Percentiles rank a stretch among this genome's conserved stretches.
These are phyloP conservation scores for Linnemannia elongata DNA, from an alignment of 192 early-diverging fungal species.

Conservation along the genomic window DNA sequence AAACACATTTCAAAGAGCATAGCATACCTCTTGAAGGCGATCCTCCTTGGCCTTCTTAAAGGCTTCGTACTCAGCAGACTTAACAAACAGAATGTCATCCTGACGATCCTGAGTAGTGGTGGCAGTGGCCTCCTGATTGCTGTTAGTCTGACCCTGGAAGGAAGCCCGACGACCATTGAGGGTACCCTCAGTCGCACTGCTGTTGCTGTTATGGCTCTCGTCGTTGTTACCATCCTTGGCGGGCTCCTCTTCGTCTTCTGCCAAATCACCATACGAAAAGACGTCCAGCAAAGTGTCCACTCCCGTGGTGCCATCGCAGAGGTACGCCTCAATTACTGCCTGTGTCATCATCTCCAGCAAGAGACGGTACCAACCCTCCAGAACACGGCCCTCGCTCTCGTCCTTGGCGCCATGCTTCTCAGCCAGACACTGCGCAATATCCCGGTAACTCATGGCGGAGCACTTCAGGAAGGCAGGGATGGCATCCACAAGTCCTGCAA, in stretches of 20 bases:
- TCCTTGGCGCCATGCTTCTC: conserved; percentile 46
- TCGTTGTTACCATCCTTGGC: conserved; percentile 14
- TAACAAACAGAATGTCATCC: conserved; percentile 56
- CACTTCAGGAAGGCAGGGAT: conserved; percentile 66
- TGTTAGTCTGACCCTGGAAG: conserved; percentile 13
- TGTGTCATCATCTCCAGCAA: conserved; percentile 69
- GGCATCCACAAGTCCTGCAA: conserved; percentile 62
- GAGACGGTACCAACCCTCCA: conserved; percentile 66
- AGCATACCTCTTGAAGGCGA: conserved; percentile 57
- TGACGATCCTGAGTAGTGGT: conserved; percentile 25
- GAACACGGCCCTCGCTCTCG: conserved; percentile 58
- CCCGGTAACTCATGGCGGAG: conserved; percentile 61
- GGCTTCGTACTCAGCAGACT: conserved; percentile 61
- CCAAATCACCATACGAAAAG: conserved; percentile 67
- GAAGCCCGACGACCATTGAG: neutral
- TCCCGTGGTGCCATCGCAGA: conserved; percentile 63
- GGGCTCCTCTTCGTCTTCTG: conserved; percentile 50
- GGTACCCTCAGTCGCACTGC: neutral
- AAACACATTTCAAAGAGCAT: neutral
- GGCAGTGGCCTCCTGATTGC: conserved; percentile 5
- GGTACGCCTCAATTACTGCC: conserved; percentile 65
- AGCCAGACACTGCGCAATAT: conserved; percentile 39
- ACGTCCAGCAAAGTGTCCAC: conserved; percentile 65
- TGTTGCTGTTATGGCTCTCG: conserved; percentile 2
- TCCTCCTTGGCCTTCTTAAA: conserved; percentile 64